Evolutionary conservation across 2,329 filamentous ascomycete genomes (phyloP).

Genomic region (Cyphellophora europaea): DNA sequence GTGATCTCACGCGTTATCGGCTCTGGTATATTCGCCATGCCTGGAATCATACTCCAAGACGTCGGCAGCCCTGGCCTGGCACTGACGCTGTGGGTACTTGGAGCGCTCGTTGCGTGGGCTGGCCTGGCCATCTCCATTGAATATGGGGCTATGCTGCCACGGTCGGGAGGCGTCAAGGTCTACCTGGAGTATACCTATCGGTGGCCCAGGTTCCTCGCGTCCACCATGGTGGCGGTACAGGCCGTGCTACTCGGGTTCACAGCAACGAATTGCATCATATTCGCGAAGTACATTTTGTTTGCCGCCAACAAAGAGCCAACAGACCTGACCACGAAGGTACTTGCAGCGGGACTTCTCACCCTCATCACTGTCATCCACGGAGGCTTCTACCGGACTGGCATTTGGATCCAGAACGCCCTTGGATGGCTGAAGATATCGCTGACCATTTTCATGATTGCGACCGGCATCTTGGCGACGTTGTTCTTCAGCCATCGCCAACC

Average conservation of each 20-base stretch:
- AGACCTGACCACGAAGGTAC: slow-evolving; percentile 42
- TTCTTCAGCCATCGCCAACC: slow-evolving; percentile 4
- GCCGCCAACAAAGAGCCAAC: slow-evolving; percentile 44
- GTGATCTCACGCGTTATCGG: slow-evolving; percentile 61
- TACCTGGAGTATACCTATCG: slow-evolving; percentile 63
- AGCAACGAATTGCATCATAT: slow-evolving; percentile 61
- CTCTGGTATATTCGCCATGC: slow-evolving; percentile 63
- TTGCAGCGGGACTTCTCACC: slow-evolving; percentile 50
- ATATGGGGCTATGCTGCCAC: slow-evolving; percentile 61
- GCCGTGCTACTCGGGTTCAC: slow-evolving; percentile 55
- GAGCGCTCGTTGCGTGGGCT: slow-evolving; percentile 52
- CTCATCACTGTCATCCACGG: slow-evolving; percentile 51
- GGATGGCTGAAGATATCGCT: slow-evolving; percentile 18
- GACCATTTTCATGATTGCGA: slow-evolving; percentile 43
- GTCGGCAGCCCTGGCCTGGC: slow-evolving; percentile 59
- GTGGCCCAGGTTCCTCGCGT: slow-evolving; percentile 53
- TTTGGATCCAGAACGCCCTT: slow-evolving; percentile 18
- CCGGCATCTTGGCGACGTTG: slow-evolving; percentile 50
- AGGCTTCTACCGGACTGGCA: slow-evolving; percentile 35
- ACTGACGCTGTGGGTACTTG: slow-evolving; percentile 53
- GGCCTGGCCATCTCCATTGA: slow-evolving; percentile 56
- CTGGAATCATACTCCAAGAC: slow-evolving; percentile 55
- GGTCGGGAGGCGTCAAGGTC: slow-evolving; percentile 60
- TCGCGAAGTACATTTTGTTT: slow-evolving; percentile 56
- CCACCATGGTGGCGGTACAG: slow-evolving; percentile 54